These are phyloP conservation scores for Cnidoscolus chayamansa DNA, from an alignment of 441 rosid genomes.

Conservation along the genomic window DNA sequence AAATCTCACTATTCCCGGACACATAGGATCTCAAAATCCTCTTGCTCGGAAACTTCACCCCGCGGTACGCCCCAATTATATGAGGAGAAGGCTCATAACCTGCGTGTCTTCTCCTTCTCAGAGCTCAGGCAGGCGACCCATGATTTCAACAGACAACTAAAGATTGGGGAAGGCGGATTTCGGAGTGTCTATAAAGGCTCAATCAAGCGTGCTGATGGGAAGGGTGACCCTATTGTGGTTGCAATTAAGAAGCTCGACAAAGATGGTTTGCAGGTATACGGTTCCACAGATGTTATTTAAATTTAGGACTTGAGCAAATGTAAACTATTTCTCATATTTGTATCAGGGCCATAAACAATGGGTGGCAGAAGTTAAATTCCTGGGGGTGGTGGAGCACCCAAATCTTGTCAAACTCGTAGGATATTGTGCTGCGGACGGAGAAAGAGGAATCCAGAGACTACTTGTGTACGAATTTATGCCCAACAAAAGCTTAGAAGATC, in stretches of 20 bases:
- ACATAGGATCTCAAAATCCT: conserved; percentile 36
- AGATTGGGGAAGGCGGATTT: conserved; percentile 89
- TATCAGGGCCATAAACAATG: conserved; percentile 63
- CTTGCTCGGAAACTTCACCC: conserved; percentile 50
- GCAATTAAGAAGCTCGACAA: conserved; percentile 53
- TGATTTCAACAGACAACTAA: conserved; percentile 50
- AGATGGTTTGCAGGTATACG: conserved; percentile 52
- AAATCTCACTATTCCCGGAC: conserved; percentile 25
- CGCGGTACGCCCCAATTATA: conserved; percentile 61
- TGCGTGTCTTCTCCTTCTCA: conserved; percentile 55
- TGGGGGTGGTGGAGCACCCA: conserved; percentile 54
- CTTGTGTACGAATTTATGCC: conserved; percentile 76
- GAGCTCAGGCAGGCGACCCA: conserved; percentile 66
- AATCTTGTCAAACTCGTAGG: conserved; percentile 66
- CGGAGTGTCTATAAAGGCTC: conserved; percentile 67
- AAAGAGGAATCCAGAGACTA: conserved; percentile 67
- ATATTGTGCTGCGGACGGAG: conserved; percentile 67
- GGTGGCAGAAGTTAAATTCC: conserved; percentile 61
- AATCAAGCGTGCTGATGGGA: conserved; percentile 40
- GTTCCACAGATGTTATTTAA: too few species aligned
- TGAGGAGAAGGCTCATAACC: conserved; percentile 56
- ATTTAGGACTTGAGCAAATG: too few species aligned
- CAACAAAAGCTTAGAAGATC: conserved; percentile 72
- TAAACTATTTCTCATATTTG: too few species aligned
- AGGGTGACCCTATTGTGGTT: conserved; percentile 34